Conservation (phyloP, 2,329 filamentous ascomycete species). For the Chaetomium strumarium region DNA sequence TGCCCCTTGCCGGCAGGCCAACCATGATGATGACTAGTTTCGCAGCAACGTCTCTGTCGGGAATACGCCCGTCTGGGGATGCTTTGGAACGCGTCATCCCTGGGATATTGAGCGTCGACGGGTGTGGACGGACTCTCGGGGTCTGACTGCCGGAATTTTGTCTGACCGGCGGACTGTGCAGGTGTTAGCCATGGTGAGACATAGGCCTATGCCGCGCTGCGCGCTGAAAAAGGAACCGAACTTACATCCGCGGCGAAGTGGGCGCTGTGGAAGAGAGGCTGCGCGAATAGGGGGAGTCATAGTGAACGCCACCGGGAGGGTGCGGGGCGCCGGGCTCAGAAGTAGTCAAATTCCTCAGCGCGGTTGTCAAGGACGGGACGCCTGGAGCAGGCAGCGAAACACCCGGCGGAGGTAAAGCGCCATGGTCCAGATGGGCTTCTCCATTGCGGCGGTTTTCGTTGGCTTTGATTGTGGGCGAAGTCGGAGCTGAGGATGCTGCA, state of each 20-base stretch:
- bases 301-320: slow-evolving; percentile 31
- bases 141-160: slow-evolving; percentile 73
- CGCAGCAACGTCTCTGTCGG: slow-evolving; percentile 86
- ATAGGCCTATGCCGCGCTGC: not conserved
- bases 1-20: slow-evolving; percentile 86
- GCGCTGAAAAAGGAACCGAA: slow-evolving; percentile 6
- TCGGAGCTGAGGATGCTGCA: slow-evolving; percentile 27
- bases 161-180: slow-evolving; percentile 56
- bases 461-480: slow-evolving; percentile 23
- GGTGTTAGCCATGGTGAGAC: not conserved
- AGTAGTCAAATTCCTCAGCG: slow-evolving; percentile 37
- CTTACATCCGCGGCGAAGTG: slow-evolving; percentile 54
- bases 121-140: slow-evolving; percentile 71
- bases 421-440: slow-evolving; percentile 1
- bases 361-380: slow-evolving; percentile 26
- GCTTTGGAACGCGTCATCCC: slow-evolving; percentile 93
- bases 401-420: slow-evolving; percentile 20
- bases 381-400: slow-evolving; percentile 24
- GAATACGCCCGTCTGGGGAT: slow-evolving; percentile 91
- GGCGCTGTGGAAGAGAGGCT: slow-evolving; percentile 55
- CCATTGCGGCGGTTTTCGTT: slow-evolving; percentile 14
- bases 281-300: slow-evolving; percentile 50
- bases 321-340: slow-evolving; percentile 29
- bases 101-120: slow-evolving; percentile 93
- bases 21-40: slow-evolving; percentile 99